Evolutionary conservation across 768 basidiomycete species (phyloP).

Genomic region (Peribolospora baueri): DNA sequence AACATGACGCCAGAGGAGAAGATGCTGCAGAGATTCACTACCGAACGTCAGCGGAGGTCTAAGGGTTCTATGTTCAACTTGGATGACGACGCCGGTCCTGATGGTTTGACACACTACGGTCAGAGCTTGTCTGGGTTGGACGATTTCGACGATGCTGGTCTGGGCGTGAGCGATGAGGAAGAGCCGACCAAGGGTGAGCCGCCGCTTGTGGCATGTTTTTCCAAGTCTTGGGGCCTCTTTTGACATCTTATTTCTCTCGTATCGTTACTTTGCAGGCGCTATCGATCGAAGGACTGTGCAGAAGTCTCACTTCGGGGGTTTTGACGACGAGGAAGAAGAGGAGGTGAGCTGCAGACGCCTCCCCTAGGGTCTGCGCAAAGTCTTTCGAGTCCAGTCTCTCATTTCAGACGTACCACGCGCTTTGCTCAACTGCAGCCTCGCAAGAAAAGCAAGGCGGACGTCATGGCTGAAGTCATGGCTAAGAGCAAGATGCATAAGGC

Average conservation of each 20-base stretch:
- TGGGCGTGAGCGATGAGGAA: constrained; percentile 29
- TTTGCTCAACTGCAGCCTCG: constrained; percentile 30
- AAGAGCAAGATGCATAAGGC: constrained; percentile 95
- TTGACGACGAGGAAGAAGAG: too few species aligned
- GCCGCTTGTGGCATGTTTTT: neutral
- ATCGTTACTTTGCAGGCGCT: neutral
- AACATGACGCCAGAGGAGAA: constrained; percentile 83
- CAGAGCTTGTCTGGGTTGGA: constrained; percentile 63
- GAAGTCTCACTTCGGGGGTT: too few species aligned
- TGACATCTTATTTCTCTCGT: neutral
- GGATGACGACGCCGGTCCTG: constrained; percentile 36
- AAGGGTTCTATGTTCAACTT: constrained; percentile 64
- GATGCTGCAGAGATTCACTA: constrained; percentile 87
- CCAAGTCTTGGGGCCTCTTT: constrained; percentile 22
- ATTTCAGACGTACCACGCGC: neutral
- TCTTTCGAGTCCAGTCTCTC: constrained; percentile 1
- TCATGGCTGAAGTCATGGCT: constrained; percentile 92
- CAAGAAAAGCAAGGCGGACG: constrained; percentile 81
- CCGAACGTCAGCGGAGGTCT: constrained; percentile 52
- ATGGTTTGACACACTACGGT: constrained; percentile 54
- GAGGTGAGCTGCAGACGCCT: too few species aligned
- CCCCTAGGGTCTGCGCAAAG: too few species aligned
- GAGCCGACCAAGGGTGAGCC: constrained; percentile 17
- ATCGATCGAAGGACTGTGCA: too few species aligned
- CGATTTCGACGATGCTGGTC: constrained; percentile 51